These are phyloP conservation scores for Chaetomiaceae sp. DNA, from an alignment of 2,329 filamentous ascomycete species.

Conservation along the genomic window DNA sequence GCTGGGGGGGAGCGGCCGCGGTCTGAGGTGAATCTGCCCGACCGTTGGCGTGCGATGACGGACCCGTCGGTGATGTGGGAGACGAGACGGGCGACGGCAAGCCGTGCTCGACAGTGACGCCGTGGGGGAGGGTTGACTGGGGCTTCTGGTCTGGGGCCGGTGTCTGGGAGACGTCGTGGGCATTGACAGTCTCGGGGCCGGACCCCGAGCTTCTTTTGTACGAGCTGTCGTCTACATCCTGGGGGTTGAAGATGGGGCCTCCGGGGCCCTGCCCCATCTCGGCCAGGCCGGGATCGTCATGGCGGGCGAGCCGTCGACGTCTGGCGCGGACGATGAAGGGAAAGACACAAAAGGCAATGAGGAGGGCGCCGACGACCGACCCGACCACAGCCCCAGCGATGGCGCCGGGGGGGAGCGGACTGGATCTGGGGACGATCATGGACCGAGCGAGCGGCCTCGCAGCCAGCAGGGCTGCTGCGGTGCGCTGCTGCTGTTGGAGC, in stretches of 20 bases:
- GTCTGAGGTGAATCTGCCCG: conserved; percentile 12
- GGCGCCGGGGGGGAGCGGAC: conserved; percentile 29
- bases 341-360: conserved; percentile 32
- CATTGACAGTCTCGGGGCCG: conserved; percentile 7
- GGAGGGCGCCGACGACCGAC: conserved; percentile 28
- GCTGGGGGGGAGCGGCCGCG: conserved; percentile 11
- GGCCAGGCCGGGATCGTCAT: conserved; percentile 27
- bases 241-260: conserved; percentile 23
- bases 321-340: conserved; percentile 33
- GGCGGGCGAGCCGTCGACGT: conserved; percentile 24
- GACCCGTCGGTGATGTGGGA: conserved; percentile 20
- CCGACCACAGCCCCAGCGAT: conserved; percentile 36
- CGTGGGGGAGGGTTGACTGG: conserved; percentile 18
- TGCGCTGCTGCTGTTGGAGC: conserved; percentile 3
- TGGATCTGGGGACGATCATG: conserved; percentile 24
- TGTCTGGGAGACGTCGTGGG: conserved; percentile 6
- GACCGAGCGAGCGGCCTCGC: conserved; percentile 21
- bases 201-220: conserved; percentile 22
- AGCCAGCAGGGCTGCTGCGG: conserved; percentile 12
- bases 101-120: conserved; percentile 21
- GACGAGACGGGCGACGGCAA: conserved; percentile 26
- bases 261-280: conserved; percentile 31
- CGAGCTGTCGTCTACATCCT: conserved; percentile 19
- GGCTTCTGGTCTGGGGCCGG: conserved; percentile 15
- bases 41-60: conserved; percentile 10